Evolutionary conservation across 2,329 filamentous ascomycete genomes (phyloP).

Genomic region (Diaporthe longicolla): DNA sequence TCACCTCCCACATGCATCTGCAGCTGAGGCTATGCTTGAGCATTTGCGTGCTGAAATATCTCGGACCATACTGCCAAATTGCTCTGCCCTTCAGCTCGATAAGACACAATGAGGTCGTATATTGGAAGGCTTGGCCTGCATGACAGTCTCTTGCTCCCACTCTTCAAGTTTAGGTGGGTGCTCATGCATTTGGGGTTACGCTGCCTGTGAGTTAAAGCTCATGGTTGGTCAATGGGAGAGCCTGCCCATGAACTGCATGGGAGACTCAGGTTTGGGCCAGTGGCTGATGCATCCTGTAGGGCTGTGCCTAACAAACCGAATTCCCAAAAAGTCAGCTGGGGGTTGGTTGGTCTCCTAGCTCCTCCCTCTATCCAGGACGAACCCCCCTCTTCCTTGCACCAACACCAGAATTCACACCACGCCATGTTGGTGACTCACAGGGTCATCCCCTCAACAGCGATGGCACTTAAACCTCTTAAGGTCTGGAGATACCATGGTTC

Average conservation of each 20-base stretch:
- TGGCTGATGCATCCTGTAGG: no score
- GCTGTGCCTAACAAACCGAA: no score
- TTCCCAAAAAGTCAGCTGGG: background rate
- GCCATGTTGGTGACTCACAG: background rate
- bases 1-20: background rate
- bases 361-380: background rate
- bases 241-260: no score
- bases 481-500: constrained; percentile 2
- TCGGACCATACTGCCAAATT: background rate
- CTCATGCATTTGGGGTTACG: constrained; percentile 5
- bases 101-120: background rate
- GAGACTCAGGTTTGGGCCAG: background rate
- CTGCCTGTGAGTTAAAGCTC: background rate
- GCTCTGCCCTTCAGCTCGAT: background rate
- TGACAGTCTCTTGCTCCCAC: background rate
- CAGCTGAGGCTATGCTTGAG: background rate
- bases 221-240: background rate
- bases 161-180: background rate
- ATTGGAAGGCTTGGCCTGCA: background rate
- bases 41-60: background rate
- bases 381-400: background rate
- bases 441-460: background rate
- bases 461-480: background rate
- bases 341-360: background rate
- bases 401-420: background rate